Evolutionary conservation across 345 rosid genomes (phyloP), one percentile per base, ranked within the genome.

Genomic region (Atalantia buxifolia): DNA sequence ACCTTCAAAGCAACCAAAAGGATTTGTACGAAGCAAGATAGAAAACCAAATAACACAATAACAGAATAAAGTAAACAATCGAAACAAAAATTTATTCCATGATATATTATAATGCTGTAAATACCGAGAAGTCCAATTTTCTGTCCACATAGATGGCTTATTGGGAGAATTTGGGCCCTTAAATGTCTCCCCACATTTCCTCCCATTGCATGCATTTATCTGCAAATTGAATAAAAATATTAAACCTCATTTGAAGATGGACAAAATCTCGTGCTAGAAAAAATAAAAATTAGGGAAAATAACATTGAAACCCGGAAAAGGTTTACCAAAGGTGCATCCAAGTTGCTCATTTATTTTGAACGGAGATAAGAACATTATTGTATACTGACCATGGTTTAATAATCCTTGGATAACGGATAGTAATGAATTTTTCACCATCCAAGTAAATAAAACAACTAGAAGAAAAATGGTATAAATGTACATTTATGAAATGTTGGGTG

Each of bases 111-210:
- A 3, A 12, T 13, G 8, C 25, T 6, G 2, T 10, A 24, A 56
- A 25, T 81, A 84, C 86, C 66, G 60, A 71, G 80, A 71, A 67
- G 87, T 81, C 85, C 84, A 84, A 69, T 84, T 74, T 38, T 84
- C 87, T 36, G 85, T 81, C 87, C 87, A 84, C 30, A 84, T 81
- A 63, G 87, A 76, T 53, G 87, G 87, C 70, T 84, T 84, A 66
- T 84, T 76, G 6, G 85, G 83, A 13, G 87, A 84, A 56, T 84
- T 84, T 18, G 87, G 85, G 18, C 85, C 87, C 35, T 33, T 64
- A 57, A 84, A 84, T 77, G 84, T 84, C 66, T 73, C 71, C 56
- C 84, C 87, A 69, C 87, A 84, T 75, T 56, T 73, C 79, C 38
- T 76, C 50, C 84, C 87, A 42, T 81, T 84, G 81, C 87, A 81